Evolutionary conservation across 768 basidiomycete species (phyloP), one percentile per base, ranked within the genome.

Genomic region (Polyporus arcularius): DNA sequence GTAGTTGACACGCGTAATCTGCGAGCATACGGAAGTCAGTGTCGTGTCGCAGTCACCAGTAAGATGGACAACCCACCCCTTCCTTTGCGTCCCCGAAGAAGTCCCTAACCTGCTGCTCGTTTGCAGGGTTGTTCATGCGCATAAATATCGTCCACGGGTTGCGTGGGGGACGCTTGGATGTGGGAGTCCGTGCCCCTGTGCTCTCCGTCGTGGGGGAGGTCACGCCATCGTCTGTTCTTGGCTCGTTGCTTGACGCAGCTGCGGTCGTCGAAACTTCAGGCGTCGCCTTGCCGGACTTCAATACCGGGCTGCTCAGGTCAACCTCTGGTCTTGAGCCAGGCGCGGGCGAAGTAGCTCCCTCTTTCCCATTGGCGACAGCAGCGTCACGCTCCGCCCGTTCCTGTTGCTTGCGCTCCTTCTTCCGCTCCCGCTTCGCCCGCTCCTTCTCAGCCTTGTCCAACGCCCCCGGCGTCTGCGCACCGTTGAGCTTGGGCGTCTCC

Each of bases 61-160:
- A 45, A 58, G 14, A 49, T 48, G n/a, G 32, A 51, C 46, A 41
- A 78, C 87, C 65, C 67, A 92, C 89, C 55, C 88, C 88, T 38
- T 74, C 78, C 72, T 85, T 83, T 0, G 86, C 85, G 9, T 88
- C 89, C 9, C 81, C 84, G 70, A 90, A 95, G 75, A 92, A 93
- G 16, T 89, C 89, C 56, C 82, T 81, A 8, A 95, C 69, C 50
- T 93, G 90, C 0, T 73, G 65, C 65, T 95, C 93, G 10, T 72
- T 81, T 5, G 83, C 78, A 12, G 80, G 70, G 8, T 77, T 65
- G 4, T 77, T 73, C 75, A 88, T 79, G 63, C 88, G 85, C 81
- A 95, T 85, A 73, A 92, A 94, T 53, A 94, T 81, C 8, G 93
- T 95, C 87, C 88, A 92, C 5, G 92, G 91, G 72, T 90, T 85